Percentiles rank a stretch among this genome's conserved stretches.
These are phyloP conservation scores for Schizochytrium sp. DNA, from an alignment of 108 stramenopile genomes.

Conservation along the genomic window DNA sequence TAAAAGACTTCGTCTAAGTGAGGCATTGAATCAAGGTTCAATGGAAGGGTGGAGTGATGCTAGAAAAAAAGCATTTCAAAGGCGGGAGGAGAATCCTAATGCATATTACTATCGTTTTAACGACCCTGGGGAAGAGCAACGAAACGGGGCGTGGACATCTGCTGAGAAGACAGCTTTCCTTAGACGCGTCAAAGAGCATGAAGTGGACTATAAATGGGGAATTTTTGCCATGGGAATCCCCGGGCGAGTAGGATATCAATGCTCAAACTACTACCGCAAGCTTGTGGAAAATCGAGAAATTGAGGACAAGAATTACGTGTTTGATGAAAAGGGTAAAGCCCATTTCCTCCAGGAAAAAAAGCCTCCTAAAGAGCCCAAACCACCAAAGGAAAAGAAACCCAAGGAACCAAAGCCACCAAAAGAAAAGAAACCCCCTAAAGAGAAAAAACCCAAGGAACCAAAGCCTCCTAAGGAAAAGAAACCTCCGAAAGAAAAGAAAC, in stretches of 20 bases:
- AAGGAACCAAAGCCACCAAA: constrained; percentile 36
- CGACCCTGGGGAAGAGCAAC: constrained; percentile 38
- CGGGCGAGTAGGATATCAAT: neutral
- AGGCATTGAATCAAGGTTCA: constrained; percentile 4
- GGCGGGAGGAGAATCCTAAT: constrained; percentile 19
- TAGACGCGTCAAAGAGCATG: neutral
- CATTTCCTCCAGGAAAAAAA: constrained; percentile 16
- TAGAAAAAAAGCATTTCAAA: neutral
- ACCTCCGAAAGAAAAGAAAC: constrained; percentile 7
- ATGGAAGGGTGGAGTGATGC: constrained; percentile 25
- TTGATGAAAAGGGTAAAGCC: constrained; percentile 24
- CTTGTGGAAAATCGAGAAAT: neutral
- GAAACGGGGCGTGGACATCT: neutral
- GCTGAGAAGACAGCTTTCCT: constrained; percentile 1
- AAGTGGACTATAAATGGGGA: constrained; percentile 13
- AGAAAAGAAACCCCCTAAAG: constrained; percentile 1
- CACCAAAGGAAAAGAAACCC: constrained; percentile 11
- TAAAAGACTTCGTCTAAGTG: neutral
- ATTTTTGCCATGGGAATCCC: constrained; percentile 35
- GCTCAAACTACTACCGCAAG: constrained; percentile 27
- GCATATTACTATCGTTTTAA: constrained; percentile 41
- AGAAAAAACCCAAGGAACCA: neutral
- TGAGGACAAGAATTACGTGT: neutral
- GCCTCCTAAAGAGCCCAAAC: constrained; percentile 2
- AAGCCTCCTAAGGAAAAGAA: constrained; percentile 3